Evolutionary conservation across 2,329 filamentous ascomycete genomes (phyloP).

Genomic region (Xylariaceae sp.): DNA sequence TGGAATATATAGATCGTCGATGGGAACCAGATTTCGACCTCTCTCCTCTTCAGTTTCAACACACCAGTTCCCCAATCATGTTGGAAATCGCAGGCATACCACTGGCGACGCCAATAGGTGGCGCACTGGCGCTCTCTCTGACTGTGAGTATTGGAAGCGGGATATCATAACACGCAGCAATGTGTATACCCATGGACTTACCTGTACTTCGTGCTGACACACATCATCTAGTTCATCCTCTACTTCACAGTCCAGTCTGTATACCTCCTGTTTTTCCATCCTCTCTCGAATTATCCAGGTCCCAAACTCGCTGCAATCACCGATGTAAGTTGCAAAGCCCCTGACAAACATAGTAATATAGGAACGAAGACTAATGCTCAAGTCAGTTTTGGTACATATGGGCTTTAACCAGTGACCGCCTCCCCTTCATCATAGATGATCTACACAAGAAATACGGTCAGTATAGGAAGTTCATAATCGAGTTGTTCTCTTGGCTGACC

Average conservation of each 20-base stretch:
- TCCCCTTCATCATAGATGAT: constrained; percentile 12
- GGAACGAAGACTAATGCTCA: not conserved
- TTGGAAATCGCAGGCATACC: constrained; percentile 3
- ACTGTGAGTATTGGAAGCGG: constrained; percentile 2
- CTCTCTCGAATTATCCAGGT: constrained; percentile 21
- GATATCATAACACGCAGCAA: not conserved
- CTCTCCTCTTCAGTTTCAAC: not conserved
- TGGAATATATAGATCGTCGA: not conserved
- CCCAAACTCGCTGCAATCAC: constrained; percentile 21
- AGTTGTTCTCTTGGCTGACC: not conserved
- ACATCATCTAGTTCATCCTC: constrained; percentile 2
- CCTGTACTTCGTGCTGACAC: not conserved
- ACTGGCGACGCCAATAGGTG: constrained; percentile 1
- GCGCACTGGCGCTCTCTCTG: constrained; percentile 1
- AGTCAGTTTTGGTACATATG: constrained; percentile 19
- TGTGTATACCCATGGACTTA: not conserved
- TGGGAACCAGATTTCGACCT: not conserved
- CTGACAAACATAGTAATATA: not conserved
- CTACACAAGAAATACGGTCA: constrained; percentile 22
- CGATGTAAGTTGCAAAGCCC: constrained; percentile 8
- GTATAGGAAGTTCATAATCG: not conserved
- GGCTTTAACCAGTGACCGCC: constrained; percentile 9
- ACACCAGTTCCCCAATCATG: constrained; percentile 1
- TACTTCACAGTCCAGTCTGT: constrained; percentile 4
- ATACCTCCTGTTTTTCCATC: constrained; percentile 19